Base-by-base conservation (phyloP, 495 filamentous ascomycete species). In the Eremomyces bilateralis region DNA sequence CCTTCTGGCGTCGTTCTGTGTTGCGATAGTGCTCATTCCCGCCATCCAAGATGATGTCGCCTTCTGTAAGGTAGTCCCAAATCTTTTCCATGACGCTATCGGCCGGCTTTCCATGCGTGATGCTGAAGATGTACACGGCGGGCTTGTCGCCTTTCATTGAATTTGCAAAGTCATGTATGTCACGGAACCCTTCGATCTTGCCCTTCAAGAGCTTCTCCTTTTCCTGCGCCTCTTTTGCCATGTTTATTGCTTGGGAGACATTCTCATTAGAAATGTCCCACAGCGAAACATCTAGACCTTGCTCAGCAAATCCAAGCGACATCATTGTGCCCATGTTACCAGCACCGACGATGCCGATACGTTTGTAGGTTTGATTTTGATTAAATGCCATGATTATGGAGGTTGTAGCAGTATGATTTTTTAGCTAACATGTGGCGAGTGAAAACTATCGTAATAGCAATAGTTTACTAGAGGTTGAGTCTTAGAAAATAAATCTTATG, bases 21-120 rank as follows among this genome's bases (percentile, higher is more conserved):
- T 63, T 69, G 20, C 62, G 52, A 41, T 69, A 81, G 42, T 76
- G 58, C 53, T 82, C 74, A 41, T 81, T 81, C 0, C 69, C 69
- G 15, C 67, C 70, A 46, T 80, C 76, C 5, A 82, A 57, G 33
- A 83, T 71, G 31, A 80, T 67, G 46, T 82, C 75, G 4, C 71
- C 71, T 17, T 49, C 54, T 20, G 63, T 58, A 10, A 80, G 50
- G 34, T 67, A 59, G 1, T 57, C 59, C 31, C 60, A 57, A 5
- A 81, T 53, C 35, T 60, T 60, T 2, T 60, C 61, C 3, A 81
- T 50, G n/a, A 76, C 73, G 0, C 56, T 61, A 44, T 81, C 77
- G 8, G 64, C 73, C 0, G 68, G 64, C n/a, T 47, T 50, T n/a
- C 77, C 74, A 38, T 80, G 75, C 0, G 77, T 68, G 31, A 78